Evolutionary conservation across 2,329 filamentous ascomycete species (phyloP).

Genomic region (Fusarium udum): DNA sequence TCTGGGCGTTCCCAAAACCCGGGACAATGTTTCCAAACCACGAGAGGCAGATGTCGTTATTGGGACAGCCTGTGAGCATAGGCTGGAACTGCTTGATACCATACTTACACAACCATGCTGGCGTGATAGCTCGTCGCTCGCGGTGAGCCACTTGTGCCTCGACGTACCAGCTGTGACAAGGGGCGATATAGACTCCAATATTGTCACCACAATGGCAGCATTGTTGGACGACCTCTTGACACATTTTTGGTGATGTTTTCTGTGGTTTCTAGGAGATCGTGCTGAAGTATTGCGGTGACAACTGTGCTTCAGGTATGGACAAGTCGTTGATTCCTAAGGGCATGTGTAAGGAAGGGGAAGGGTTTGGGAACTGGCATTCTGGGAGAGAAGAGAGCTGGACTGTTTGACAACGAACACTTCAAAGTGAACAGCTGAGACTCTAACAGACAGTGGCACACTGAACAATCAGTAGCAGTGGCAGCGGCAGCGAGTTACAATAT

Average conservation of each 20-base stretch:
- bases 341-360: not conserved
- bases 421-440: not conserved
- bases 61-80: constrained; percentile 16
- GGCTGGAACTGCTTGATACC: not conserved
- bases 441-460: not conserved
- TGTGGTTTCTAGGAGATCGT: too few relatives aligned
- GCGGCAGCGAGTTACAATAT: not conserved
- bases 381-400: too few relatives aligned
- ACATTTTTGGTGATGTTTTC: not conserved
- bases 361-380: not conserved
- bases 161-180: constrained; percentile 4
- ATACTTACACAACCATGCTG: not conserved
- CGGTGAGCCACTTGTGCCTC: not conserved
- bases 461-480: not conserved
- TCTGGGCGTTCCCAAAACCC: not conserved
- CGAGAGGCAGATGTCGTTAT: constrained; percentile 21
- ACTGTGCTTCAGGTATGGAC: not conserved
- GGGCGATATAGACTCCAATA: not conserved
- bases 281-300: not conserved
- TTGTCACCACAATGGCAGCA: constrained; percentile 27
- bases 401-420: not conserved
- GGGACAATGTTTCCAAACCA: constrained; percentile 9
- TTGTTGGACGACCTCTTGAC: not conserved
- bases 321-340: not conserved
- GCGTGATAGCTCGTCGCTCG: not conserved